These are phyloP conservation scores for Xylariaceae sp. DNA, from an alignment of 2,329 filamentous ascomycete genomes.

Conservation along the genomic window DNA sequence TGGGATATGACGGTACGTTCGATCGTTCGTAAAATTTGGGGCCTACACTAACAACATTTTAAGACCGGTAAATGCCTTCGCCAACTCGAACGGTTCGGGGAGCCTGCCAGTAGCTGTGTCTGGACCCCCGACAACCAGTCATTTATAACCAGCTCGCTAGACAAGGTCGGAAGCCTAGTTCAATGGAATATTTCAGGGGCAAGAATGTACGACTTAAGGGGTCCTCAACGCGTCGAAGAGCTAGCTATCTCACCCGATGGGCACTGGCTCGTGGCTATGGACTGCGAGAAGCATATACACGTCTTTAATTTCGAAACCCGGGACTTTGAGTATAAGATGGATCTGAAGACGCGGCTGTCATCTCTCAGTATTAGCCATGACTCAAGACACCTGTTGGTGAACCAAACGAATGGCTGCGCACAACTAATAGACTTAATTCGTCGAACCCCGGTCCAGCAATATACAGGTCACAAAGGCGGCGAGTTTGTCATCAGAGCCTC, in stretches of 20 bases:
- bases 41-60: conserved; percentile 17
- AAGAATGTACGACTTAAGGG: conserved; percentile 61
- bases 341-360: conserved; percentile 65
- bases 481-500: conserved; percentile 74
- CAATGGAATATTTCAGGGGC: conserved; percentile 66
- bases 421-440: conserved; percentile 74
- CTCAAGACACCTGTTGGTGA: conserved; percentile 76
- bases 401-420: conserved; percentile 72
- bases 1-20: conserved; percentile 66
- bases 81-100: conserved; percentile 65
- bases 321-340: conserved; percentile 70
- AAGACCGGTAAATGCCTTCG: conserved; percentile 63
- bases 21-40: not conserved
- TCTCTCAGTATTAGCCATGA: conserved; percentile 79
- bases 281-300: conserved; percentile 65
- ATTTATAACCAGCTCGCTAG: conserved; percentile 76
- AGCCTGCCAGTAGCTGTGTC: conserved; percentile 84
- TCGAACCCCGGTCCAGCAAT: conserved; percentile 67
- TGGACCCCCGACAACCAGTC: conserved; percentile 76
- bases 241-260: conserved; percentile 80
- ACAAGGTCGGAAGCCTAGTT: conserved; percentile 61
- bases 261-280: conserved; percentile 72
- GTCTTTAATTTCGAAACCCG: conserved; percentile 77
- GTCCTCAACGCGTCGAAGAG: conserved; percentile 74
- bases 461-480: conserved; percentile 69